These are phyloP conservation scores for Calonectria leucothoes DNA, from an alignment of 2,329 filamentous ascomycete genomes.

Conservation along the genomic window DNA sequence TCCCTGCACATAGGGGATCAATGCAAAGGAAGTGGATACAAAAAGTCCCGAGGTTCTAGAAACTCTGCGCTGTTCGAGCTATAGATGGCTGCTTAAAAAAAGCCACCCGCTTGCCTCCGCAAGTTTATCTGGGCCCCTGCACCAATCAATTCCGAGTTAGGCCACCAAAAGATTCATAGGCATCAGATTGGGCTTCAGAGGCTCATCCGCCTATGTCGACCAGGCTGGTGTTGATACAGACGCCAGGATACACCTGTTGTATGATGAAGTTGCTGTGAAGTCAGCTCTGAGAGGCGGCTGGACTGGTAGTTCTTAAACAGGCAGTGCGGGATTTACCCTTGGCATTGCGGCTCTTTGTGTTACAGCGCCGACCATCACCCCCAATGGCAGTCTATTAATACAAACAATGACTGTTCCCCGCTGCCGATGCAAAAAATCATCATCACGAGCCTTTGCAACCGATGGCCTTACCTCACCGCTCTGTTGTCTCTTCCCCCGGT, in stretches of 20 bases:
- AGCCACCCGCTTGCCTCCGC: not conserved
- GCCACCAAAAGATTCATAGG: not conserved
- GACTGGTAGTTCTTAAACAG: not conserved
- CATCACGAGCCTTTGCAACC: not conserved
- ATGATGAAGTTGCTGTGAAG: not conserved
- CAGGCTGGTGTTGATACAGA: not conserved
- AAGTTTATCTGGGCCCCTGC: not conserved
- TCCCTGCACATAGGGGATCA: not conserved
- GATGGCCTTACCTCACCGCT: not conserved
- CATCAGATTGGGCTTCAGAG: not conserved
- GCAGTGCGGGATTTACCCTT: not conserved
- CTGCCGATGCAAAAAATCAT: not conserved
- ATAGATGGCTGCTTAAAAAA: not conserved
- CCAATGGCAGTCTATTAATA: not conserved
- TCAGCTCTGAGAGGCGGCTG: not conserved
- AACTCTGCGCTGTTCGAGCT: not conserved
- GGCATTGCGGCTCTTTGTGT: not conserved
- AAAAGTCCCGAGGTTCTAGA: not conserved
- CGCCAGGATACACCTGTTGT: not conserved
- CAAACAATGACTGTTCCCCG: not conserved
- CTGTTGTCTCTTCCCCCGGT: not conserved
- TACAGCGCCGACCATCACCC: not conserved
- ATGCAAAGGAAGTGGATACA: not conserved
- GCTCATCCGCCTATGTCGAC: not conserved
- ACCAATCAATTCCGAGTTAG: not conserved